Evolutionary conservation across 2,329 filamentous ascomycete species (phyloP).

Genomic region (Microascus cirrosus): DNA sequence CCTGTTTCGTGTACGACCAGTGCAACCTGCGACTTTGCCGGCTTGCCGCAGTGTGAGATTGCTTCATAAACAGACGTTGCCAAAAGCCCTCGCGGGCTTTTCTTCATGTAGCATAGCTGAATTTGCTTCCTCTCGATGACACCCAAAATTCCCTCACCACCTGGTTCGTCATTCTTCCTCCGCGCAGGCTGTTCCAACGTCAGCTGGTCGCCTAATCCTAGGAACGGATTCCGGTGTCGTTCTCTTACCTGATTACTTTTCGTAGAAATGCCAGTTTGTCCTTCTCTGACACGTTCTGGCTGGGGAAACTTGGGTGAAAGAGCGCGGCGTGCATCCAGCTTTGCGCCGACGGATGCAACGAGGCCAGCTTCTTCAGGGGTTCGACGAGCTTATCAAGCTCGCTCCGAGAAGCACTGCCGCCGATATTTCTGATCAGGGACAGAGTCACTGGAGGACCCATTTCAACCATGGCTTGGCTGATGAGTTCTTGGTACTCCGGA

Average conservation of each 20-base stretch:
- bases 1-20: not conserved
- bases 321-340: slow-evolving; percentile 54
- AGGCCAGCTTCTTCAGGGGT: slow-evolving; percentile 58
- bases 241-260: slow-evolving; percentile 50
- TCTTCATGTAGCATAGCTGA: slow-evolving; percentile 41
- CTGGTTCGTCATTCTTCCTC: slow-evolving; percentile 52
- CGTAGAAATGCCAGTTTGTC: slow-evolving; percentile 56
- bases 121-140: slow-evolving; percentile 49
- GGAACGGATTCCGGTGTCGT: not conserved
- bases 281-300: slow-evolving; percentile 41
- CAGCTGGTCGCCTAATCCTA: not conserved
- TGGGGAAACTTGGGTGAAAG: slow-evolving; percentile 42
- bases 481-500: slow-evolving; percentile 28
- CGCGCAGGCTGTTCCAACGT: slow-evolving; percentile 40
- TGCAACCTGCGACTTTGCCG: not conserved
- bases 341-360: slow-evolving; percentile 41
- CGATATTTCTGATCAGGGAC: slow-evolving; percentile 53
- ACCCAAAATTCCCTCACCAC: slow-evolving; percentile 65
- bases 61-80: not conserved
- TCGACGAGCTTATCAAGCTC: slow-evolving; percentile 63
- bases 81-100: not conserved
- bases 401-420: slow-evolving; percentile 57
- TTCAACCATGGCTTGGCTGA: slow-evolving; percentile 40
- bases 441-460: slow-evolving; percentile 51
- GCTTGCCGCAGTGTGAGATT: not conserved